Evolutionary conservation across 371 early-diverging fungal genomes (phyloP).

Genomic region (Vairimorpha necatrix): DNA sequence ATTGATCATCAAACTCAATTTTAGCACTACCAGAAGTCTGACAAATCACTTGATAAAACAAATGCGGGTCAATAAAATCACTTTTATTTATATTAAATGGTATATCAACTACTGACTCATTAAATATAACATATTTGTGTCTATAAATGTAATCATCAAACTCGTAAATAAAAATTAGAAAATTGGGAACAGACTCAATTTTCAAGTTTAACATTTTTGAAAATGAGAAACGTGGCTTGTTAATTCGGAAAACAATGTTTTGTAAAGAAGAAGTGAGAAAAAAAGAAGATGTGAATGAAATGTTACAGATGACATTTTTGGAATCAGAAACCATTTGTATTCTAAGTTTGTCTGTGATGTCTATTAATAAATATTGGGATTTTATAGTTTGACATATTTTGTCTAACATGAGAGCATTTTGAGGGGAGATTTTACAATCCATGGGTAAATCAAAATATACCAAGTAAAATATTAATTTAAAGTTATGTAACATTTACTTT

Average conservation of each 20-base stretch:
- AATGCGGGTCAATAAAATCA: not conserved
- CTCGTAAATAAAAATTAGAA: conserved; percentile 26
- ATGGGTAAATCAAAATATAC: conserved; percentile 20
- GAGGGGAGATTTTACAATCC: conserved; percentile 28
- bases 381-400: conserved; percentile 4
- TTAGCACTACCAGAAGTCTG: not conserved
- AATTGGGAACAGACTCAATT: conserved; percentile 5
- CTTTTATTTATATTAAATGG: not conserved
- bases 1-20: not conserved
- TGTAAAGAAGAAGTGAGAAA: conserved; percentile 2
- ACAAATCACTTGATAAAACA: not conserved
- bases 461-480: too few relatives aligned
- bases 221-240: conserved; percentile 20
- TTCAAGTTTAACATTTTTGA: conserved; percentile 18
- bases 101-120: not conserved
- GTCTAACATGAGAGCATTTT: conserved; percentile 23
- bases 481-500: too few relatives aligned
- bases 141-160: conserved; percentile 34
- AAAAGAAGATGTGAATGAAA: not conserved
- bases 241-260: conserved; percentile 2
- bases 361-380: conserved; percentile 6
- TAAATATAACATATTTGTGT: conserved; percentile 8
- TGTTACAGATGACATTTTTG: not conserved
- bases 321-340: conserved; percentile 13
- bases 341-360: not conserved